Evolutionary conservation across 768 basidiomycete species (phyloP).

Genomic region (Mycena polygramma): DNA sequence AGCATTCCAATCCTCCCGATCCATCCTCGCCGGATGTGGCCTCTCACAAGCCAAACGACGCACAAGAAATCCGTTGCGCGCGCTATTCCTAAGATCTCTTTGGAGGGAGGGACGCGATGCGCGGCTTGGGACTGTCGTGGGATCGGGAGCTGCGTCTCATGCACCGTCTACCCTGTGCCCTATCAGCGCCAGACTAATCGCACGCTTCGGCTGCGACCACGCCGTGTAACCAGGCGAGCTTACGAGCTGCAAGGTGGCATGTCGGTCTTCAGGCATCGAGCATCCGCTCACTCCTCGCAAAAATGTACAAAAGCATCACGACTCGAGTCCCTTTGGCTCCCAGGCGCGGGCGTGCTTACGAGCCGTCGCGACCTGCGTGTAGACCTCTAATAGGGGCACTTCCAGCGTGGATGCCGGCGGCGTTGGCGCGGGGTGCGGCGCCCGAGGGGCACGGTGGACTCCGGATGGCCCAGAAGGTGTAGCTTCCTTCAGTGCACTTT

Average conservation of each 20-base stretch:
- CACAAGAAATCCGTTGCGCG: background rate
- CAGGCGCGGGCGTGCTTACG: too few relatives aligned
- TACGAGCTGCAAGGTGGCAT: background rate
- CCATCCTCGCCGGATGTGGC: constrained; percentile 1
- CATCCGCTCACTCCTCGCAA: too few relatives aligned
- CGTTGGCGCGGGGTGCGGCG: constrained; percentile 7
- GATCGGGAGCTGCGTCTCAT: background rate
- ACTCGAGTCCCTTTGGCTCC: too few relatives aligned
- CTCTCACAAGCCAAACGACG: background rate
- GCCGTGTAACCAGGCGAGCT: background rate
- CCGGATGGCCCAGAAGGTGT: background rate
- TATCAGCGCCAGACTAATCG: constrained; percentile 16
- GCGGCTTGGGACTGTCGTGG: background rate
- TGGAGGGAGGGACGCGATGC: background rate
- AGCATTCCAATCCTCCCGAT: background rate
- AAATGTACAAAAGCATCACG: too few relatives aligned
- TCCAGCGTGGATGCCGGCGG: too few relatives aligned
- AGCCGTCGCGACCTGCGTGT: too few relatives aligned
- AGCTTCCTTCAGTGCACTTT: constrained; percentile 24
- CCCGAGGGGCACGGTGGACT: background rate
- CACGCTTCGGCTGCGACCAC: background rate
- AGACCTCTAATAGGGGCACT: too few relatives aligned
- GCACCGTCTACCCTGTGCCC: background rate
- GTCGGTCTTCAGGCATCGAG: background rate
- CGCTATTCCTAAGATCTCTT: background rate